Conservation (phyloP, 257 asterid species). For the Echium plantagineum region DNA sequence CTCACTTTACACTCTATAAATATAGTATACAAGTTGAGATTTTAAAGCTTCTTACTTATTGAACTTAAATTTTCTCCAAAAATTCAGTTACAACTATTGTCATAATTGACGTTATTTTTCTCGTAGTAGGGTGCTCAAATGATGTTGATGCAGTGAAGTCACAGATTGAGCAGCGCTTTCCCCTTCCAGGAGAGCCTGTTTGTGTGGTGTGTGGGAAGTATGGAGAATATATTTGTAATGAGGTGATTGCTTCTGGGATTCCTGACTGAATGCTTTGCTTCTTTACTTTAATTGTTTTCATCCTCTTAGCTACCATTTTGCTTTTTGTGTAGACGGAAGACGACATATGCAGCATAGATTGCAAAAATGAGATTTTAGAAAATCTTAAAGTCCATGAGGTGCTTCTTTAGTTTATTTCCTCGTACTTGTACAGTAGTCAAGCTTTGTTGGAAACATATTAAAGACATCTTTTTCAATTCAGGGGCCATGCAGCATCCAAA, state of each 20-base stretch:
- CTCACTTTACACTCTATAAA: not conserved
- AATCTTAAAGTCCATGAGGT: slow-evolving; percentile 43
- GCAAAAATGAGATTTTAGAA: slow-evolving; percentile 59
- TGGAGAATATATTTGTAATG: slow-evolving; percentile 83
- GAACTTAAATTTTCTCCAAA: not conserved
- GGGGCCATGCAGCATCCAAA: slow-evolving; percentile 25
- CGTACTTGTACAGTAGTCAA: slow-evolving; percentile 7
- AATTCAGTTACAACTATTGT: too few species aligned
- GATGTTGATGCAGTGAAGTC: slow-evolving; percentile 41
- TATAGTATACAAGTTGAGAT: slow-evolving; percentile 17
- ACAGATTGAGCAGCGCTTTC: slow-evolving; percentile 59
- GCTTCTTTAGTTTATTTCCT: slow-evolving; percentile 7
- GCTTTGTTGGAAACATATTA: slow-evolving; percentile 2
- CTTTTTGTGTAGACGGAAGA: slow-evolving; percentile 49
- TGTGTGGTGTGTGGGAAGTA: slow-evolving; percentile 74
- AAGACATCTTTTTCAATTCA: slow-evolving; percentile 11
- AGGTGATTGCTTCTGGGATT: slow-evolving; percentile 33
- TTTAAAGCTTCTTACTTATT: slow-evolving; percentile 3
- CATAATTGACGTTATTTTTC: slow-evolving; percentile 8
- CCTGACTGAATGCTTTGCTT: slow-evolving; percentile 1
- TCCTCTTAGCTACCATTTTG: slow-evolving; percentile 10
- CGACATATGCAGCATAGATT: slow-evolving; percentile 79
- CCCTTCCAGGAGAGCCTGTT: slow-evolving; percentile 69
- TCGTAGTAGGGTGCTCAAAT: slow-evolving; percentile 25
- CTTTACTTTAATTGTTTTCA: slow-evolving; percentile 4